Conservation (phyloP, 2,329 filamentous ascomycete genomes). For the Pseudopithomyces maydicus region DNA sequence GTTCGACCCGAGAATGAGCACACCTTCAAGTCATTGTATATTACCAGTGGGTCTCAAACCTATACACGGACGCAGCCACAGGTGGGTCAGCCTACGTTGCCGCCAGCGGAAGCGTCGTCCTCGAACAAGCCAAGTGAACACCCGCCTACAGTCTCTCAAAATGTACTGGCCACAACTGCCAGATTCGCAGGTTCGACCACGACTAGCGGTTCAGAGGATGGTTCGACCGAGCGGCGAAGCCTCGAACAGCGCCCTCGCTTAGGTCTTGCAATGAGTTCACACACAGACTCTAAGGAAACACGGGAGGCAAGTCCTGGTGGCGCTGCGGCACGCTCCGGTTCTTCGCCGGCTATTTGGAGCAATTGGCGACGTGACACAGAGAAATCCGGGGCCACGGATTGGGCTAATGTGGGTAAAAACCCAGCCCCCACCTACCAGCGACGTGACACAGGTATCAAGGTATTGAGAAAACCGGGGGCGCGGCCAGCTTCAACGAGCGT, state of each 20-base stretch:
- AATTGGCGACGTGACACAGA: constrained; percentile 55
- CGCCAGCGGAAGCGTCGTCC: constrained; percentile 5
- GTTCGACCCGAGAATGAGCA: constrained; percentile 88
- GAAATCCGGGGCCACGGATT: constrained; percentile 53
- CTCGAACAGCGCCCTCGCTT: constrained; percentile 37
- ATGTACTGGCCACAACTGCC: neutral
- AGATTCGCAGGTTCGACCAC: constrained; percentile 21
- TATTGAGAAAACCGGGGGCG: constrained; percentile 73
- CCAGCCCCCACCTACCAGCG: constrained; percentile 69
- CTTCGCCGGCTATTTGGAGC: constrained; percentile 52
- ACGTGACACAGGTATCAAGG: constrained; percentile 81
- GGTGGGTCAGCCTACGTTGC: constrained; percentile 4
- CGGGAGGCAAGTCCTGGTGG: constrained; percentile 23
- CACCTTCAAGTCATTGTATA: constrained; percentile 77
- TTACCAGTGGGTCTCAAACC: constrained; percentile 48
- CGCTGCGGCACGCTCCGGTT: constrained; percentile 31
- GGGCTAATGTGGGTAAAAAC: constrained; percentile 60
- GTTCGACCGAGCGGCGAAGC: constrained; percentile 32
- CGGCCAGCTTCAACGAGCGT: constrained; percentile 51
- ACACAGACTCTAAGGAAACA: constrained; percentile 26
- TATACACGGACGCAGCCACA: constrained; percentile 6
- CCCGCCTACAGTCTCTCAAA: constrained; percentile 9
- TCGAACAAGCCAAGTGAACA: constrained; percentile 7
- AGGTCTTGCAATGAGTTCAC: constrained; percentile 19
- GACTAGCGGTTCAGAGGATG: constrained; percentile 34